A percentile compares a stretch with the other conserved stretches of the same genome.
These are phyloP conservation scores for Arachis stenosperma DNA, from an alignment of 306 rosid genomes.

Conservation along the genomic window DNA sequence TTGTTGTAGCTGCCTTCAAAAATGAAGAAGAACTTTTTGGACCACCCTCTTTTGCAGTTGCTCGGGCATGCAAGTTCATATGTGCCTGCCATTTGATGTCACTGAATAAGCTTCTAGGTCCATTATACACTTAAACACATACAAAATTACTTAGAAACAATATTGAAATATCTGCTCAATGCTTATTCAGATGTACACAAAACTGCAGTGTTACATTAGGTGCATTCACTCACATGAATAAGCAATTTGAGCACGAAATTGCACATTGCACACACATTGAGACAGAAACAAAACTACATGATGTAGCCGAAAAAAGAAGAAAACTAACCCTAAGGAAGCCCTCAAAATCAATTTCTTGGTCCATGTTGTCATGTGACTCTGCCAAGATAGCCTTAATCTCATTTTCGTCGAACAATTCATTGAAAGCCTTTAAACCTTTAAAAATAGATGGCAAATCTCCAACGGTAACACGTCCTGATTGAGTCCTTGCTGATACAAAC, in stretches of 20 bases:
- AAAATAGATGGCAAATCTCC: slow-evolving; percentile 71
- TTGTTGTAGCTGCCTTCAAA: slow-evolving; percentile 91
- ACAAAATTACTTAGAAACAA: slow-evolving; percentile 22
- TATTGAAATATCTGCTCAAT: neutral
- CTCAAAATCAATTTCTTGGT: slow-evolving; percentile 85
- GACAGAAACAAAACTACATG: neutral
- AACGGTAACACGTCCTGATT: slow-evolving; percentile 64
- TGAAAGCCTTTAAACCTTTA: slow-evolving; percentile 66
- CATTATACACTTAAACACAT: slow-evolving; percentile 30
- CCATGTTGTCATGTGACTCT: slow-evolving; percentile 53
- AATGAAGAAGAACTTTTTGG: slow-evolving; percentile 74
- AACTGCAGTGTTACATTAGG: slow-evolving; percentile 9
- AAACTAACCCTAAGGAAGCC: slow-evolving; percentile 80
- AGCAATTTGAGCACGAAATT: slow-evolving; percentile 22
- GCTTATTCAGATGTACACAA: neutral
- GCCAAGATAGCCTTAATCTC: slow-evolving; percentile 66
- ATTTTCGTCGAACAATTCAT: slow-evolving; percentile 60
- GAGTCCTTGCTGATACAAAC: slow-evolving; percentile 76
- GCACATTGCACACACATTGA: slow-evolving; percentile 9
- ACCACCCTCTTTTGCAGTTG: slow-evolving; percentile 64
- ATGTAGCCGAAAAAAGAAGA: slow-evolving; percentile 1
- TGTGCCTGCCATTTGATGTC: slow-evolving; percentile 66
- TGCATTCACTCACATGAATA: slow-evolving; percentile 10
- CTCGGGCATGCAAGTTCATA: slow-evolving; percentile 70
- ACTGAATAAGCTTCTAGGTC: slow-evolving; percentile 31